Evolutionary conservation across 2,329 filamentous ascomycete species (phyloP).

Genomic region (Colletotrichum sp.): DNA sequence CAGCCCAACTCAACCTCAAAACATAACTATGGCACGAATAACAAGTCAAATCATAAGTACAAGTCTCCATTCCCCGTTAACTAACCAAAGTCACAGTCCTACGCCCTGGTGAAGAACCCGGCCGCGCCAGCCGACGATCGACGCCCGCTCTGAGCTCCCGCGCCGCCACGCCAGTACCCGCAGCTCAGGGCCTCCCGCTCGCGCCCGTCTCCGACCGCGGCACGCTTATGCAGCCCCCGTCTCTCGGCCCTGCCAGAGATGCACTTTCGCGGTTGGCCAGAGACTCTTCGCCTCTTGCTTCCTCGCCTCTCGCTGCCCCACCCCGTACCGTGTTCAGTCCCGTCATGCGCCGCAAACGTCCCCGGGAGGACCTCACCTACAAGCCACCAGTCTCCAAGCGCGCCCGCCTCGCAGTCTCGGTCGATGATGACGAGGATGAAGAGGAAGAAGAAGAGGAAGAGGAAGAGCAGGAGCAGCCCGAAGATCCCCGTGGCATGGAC

Average conservation of each 20-base stretch:
- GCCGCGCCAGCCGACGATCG: background rate
- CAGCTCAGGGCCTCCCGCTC: background rate
- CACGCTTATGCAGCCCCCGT: background rate
- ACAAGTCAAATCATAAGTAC: background rate
- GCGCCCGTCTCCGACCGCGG: background rate
- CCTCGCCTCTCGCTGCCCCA: background rate
- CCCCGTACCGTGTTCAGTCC: background rate
- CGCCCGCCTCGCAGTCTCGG: background rate
- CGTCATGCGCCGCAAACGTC: background rate
- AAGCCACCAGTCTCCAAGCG: background rate
- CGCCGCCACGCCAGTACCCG: background rate
- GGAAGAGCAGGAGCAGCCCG: background rate
- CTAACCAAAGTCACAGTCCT: background rate
- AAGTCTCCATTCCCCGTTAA: background rate
- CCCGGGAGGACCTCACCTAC: background rate
- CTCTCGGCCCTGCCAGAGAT: background rate
- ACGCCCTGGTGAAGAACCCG: background rate
- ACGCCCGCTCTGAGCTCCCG: background rate
- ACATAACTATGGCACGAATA: background rate
- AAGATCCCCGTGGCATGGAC: background rate
- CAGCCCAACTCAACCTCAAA: background rate
- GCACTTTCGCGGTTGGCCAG: background rate
- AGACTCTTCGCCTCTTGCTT: background rate
- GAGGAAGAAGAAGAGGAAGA: background rate
- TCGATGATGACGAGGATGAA: background rate